These are phyloP conservation scores for Globisporangium solare DNA, from an alignment of 352 stramenopile genomes.

Conservation along the genomic window DNA sequence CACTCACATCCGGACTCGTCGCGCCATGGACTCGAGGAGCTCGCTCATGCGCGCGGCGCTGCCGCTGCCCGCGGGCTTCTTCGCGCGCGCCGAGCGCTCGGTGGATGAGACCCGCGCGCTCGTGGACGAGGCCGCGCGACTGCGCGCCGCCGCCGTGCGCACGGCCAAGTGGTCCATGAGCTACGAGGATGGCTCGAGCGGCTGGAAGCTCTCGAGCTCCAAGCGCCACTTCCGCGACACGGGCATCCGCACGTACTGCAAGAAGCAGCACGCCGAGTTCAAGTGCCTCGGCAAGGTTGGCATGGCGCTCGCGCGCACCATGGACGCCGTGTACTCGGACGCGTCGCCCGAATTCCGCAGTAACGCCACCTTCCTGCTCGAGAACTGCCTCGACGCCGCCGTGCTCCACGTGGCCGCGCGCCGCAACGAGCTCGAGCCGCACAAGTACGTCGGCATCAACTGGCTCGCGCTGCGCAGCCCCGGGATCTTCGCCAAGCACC, in stretches of 20 bases:
- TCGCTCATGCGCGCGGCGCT: too few species aligned
- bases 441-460: conserved; percentile 66
- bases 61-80: conserved; percentile 42
- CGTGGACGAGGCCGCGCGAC: conserved; percentile 26
- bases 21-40: too few species aligned
- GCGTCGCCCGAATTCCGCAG: conserved; percentile 51
- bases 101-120: conserved; percentile 36
- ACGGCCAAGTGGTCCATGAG: conserved; percentile 55
- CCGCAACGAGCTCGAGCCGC: conserved; percentile 30
- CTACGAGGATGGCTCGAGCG: conserved; percentile 48
- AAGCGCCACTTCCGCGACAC: conserved; percentile 63
- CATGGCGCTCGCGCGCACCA: conserved; percentile 39
- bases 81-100: conserved; percentile 31
- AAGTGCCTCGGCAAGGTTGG: conserved; percentile 54
- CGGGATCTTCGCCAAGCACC: conserved; percentile 53
- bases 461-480: conserved; percentile 43
- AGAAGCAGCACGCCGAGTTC: conserved; percentile 49
- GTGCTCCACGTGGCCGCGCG: conserved; percentile 51
- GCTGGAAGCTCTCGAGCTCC: conserved; percentile 68
- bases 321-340: conserved; percentile 59
- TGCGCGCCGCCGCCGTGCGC: conserved; percentile 31
- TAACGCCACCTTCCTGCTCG: conserved; percentile 49
- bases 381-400: conserved; percentile 52
- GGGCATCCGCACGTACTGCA: conserved; percentile 55
- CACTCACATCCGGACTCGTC: too few species aligned